A percentile compares a stretch with the other conserved stretches of the same genome.
phyloP scores from a whole-genome alignment of 2,329 filamentous ascomycete species.

The Hymenoscyphus fraxineus region DNA sequence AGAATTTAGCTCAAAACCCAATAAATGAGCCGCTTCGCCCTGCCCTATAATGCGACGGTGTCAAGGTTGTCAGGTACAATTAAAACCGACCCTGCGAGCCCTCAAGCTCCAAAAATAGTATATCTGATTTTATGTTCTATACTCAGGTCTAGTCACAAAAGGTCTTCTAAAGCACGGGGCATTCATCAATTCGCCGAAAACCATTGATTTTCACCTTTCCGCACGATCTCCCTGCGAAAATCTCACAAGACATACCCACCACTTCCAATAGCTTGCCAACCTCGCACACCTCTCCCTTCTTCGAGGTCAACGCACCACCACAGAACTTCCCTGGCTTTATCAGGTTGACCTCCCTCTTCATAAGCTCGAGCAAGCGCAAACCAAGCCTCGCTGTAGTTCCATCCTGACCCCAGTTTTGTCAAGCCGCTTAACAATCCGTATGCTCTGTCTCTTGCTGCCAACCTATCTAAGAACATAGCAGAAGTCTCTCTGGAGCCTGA shows the following conservation, averaged over 20 bases:
- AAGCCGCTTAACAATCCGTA: conserved; percentile 77
- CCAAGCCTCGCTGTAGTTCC: conserved; percentile 94
- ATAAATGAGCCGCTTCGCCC: no score
- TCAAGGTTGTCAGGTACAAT: not conserved
- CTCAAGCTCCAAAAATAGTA: not conserved
- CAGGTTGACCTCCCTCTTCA: conserved; percentile 78
- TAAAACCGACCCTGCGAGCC: not conserved
- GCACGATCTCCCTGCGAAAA: not conserved
- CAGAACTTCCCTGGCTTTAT: conserved; percentile 86
- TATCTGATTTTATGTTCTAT: conserved; percentile 1
- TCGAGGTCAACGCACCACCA: conserved; percentile 99
- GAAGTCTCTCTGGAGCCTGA: conserved; percentile 23
- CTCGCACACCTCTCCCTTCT: conserved; percentile 73
- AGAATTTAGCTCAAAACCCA: no score
- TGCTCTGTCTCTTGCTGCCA: conserved; percentile 87
- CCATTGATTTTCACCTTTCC: not conserved
- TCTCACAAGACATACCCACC: conserved; percentile 42
- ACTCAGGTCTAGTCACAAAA: not conserved
- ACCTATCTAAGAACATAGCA: conserved; percentile 52
- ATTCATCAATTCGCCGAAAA: not conserved
- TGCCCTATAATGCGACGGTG: not conserved
- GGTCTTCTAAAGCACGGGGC: not conserved
- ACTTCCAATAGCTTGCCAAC: conserved; percentile 70
- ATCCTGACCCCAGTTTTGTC: conserved; percentile 80
- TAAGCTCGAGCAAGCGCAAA: conserved; percentile 81